These are phyloP conservation scores for Dactylellina drechsleri DNA, from an alignment of 2,329 filamentous ascomycete species.

Conservation along the genomic window DNA sequence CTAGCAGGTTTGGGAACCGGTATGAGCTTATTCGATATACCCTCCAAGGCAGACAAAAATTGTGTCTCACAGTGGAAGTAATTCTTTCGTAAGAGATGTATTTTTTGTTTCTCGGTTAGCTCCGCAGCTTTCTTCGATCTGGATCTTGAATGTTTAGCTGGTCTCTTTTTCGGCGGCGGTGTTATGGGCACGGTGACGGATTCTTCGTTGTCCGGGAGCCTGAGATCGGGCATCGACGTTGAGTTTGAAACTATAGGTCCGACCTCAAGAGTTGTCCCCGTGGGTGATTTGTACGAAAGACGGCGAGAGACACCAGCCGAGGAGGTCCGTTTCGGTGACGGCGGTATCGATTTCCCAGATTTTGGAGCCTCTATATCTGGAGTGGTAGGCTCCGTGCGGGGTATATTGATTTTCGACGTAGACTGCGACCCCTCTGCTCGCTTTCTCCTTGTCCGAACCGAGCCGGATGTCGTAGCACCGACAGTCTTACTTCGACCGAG, in stretches of 20 bases:
- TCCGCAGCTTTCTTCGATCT: slow-evolving; percentile 60
- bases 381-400: slow-evolving; percentile 35
- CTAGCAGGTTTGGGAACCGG: slow-evolving; percentile 83
- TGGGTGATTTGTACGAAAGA: slow-evolving; percentile 36
- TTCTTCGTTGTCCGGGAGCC: slow-evolving; percentile 39
- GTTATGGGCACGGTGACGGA: slow-evolving; percentile 55
- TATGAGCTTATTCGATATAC: slow-evolving; percentile 85
- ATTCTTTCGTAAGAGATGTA: slow-evolving; percentile 78
- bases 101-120: slow-evolving; percentile 73
- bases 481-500: slow-evolving; percentile 77
- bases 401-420: slow-evolving; percentile 39
- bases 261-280: slow-evolving; percentile 40
- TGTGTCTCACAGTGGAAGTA: slow-evolving; percentile 85
- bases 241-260: slow-evolving; percentile 44
- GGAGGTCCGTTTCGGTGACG: slow-evolving; percentile 42
- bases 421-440: slow-evolving; percentile 59
- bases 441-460: slow-evolving; percentile 61
- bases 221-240: slow-evolving; percentile 58
- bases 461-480: slow-evolving; percentile 64
- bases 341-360: slow-evolving; percentile 55
- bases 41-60: slow-evolving; percentile 81
- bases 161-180: slow-evolving; percentile 56
- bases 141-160: slow-evolving; percentile 31
- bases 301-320: slow-evolving; percentile 38
- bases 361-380: slow-evolving; percentile 39